Evolutionary conservation across 83 land plant genomes (phyloP), one percentile per base, ranked within the genome.

Genomic region (Larix sibirica): DNA sequence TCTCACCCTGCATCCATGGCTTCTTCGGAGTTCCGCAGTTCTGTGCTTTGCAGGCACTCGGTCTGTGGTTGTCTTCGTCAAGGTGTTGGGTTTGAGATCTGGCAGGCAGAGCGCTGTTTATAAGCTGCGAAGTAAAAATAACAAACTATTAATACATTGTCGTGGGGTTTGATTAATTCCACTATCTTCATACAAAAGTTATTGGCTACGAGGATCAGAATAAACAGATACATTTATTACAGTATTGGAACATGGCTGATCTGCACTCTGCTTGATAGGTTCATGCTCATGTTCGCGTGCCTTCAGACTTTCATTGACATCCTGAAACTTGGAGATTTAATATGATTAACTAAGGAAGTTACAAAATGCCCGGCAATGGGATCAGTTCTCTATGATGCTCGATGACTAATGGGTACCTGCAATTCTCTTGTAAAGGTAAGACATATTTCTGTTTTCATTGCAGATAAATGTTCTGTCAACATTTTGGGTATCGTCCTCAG

Each of bases 381-480:
- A 16, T 40, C 6, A 69, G 33, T 17, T 69, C 74, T 42, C 36
- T 33, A 18, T 8, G 40, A 68, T 31, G 36, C 17, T 16, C 16
- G 7, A 4, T 24, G 18, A 68, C 6, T 70, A 7, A 47, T 6
- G 1, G 20, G 76, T 71, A 71, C 76, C 76, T 71, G 76, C 54
- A 71, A 71, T 2, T 40, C n/a, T 7, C 47, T 40, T n/a, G 50
- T 71, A 20, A 71, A 40, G 54, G 50, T 20, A 20, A 40, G 50
- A 36, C 76, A 71, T 71, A 71, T 3, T 38, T 71, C 54, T 71
- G 76, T 40, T 71, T 71, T 40, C 23, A 71, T 18, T 5, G 76
- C 76, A 71, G 44, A 71, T 71, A 71, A 71, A 36, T 3, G 47
- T 6, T 71, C 76, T 71, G 23, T 40, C 76, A 71, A 38, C 23